Evolutionary conservation across 1,139 yeast species (phyloP).

Genomic region (Pichia sp.): DNA sequence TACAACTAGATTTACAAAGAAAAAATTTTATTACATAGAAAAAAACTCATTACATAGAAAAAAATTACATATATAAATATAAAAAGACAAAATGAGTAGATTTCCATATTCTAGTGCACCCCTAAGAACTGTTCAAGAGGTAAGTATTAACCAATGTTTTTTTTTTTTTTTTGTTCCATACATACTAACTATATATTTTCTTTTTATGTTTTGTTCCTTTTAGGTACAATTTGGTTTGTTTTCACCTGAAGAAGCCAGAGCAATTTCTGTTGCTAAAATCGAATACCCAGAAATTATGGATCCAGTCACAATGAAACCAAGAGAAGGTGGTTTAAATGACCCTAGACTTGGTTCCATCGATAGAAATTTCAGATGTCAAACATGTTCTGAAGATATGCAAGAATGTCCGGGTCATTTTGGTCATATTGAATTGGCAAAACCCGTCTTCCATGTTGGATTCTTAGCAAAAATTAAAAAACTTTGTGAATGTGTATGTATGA

Average conservation of each 20-base stretch:
- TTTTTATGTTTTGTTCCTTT: not conserved
- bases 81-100: slow-evolving; percentile 27
- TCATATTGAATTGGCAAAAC: slow-evolving; percentile 95
- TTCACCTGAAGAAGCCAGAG: slow-evolving; percentile 96
- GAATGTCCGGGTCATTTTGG: slow-evolving; percentile 99
- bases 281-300: slow-evolving; percentile 99
- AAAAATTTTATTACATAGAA: too few species aligned
- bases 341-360: slow-evolving; percentile 97
- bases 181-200: slow-evolving; percentile 1
- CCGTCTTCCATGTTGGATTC: slow-evolving; percentile 96
- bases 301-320: slow-evolving; percentile 88
- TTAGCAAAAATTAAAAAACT: slow-evolving; percentile 90
- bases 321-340: slow-evolving; percentile 95
- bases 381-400: slow-evolving; percentile 98
- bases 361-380: slow-evolving; percentile 94
- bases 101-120: slow-evolving; percentile 98
- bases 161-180: not conserved
- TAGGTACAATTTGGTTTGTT: slow-evolving; percentile 92
- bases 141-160: slow-evolving; percentile 28
- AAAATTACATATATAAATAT: slow-evolving; percentile 1
- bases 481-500: slow-evolving; percentile 96
- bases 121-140: slow-evolving; percentile 92
- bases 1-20: slow-evolving; percentile 6
- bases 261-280: slow-evolving; percentile 93
- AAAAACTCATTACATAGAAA: slow-evolving; percentile 7